Base-by-base conservation (phyloP, 306 rosid genomes). In the Carpinus viminea region DNA sequence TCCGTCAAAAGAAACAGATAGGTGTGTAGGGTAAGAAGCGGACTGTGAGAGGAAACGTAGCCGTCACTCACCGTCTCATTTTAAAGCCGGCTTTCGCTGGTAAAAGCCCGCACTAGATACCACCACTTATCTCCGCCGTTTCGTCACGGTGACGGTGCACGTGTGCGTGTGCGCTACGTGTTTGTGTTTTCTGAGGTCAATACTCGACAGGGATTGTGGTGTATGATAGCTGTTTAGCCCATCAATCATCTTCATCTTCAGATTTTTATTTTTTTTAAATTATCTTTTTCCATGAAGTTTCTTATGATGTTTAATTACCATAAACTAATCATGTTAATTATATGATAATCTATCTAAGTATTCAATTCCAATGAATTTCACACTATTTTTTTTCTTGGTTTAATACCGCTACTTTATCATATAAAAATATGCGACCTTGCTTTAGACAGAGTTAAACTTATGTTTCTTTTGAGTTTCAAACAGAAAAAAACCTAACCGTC, bases 21-120 rank as follows among this genome's bases (percentile, higher is more conserved):
- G 38, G 50, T 28, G 36, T 9, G 38, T 31, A 12, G 79, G 55
- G 31, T 1, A 64, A 46, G 73, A 43, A 43, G 43, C 38, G 68
- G 79, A 72, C 41, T 34, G 54, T 15, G 86, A 76, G 90, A 81
- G 89, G 75, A 48, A 79, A 16, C 17, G 24, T 24, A 71, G 36
- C 45, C 15, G 74, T 51, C 41, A 16, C 68, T 34, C 36, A 74
- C 57, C 56, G 84, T 76, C 78, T 83, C 74, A 47, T 78, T 90
- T 81, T 86, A 90, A 76, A 82, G 88, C 81, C 77, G 28, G 56
- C 66, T 52, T 28, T 73, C 31, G 50, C 8, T 52, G 78, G 92
- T 81, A 79, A 82, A 83, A 77, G 78, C 93, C 92, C 82, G 34
- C 92, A 74, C 95, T 48, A 87, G 91, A 70, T 89, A 72, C 46